Evolutionary conservation across 2,329 filamentous ascomycete genomes (phyloP).

Genomic region (Phyllosticta paracitricarpa): DNA sequence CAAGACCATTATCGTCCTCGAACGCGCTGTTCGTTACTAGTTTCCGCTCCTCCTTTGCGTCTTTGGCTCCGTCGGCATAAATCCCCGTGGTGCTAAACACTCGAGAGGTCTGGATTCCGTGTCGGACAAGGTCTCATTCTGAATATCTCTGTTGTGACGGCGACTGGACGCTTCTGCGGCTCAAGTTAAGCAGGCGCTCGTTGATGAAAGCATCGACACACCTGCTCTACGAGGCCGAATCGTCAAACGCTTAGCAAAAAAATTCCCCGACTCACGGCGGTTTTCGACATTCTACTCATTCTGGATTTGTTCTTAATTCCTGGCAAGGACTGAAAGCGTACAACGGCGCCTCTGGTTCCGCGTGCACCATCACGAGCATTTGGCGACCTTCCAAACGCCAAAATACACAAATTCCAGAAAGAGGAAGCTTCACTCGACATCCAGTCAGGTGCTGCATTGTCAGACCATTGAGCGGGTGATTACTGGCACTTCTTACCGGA

Average conservation of each 20-base stretch:
- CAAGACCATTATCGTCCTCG: constrained; percentile 30
- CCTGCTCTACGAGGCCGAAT: constrained; percentile 4
- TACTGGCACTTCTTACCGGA: constrained; percentile 31
- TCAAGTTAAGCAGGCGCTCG: constrained; percentile 4
- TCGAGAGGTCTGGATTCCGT: constrained; percentile 24
- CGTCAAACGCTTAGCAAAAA: constrained; percentile 5
- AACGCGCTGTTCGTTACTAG: constrained; percentile 21
- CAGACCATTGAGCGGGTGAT: constrained; percentile 25
- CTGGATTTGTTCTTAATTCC: constrained; percentile 3
- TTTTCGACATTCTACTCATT: constrained; percentile 3
- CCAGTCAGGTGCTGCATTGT: constrained; percentile 14
- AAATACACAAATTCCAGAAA: constrained; percentile 1
- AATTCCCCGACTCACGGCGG: background rate
- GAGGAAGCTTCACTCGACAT: background rate
- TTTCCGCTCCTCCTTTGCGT: constrained; percentile 4
- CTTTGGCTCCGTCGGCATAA: constrained; percentile 3
- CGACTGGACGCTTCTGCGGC: constrained; percentile 26
- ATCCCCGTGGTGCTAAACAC: constrained; percentile 2
- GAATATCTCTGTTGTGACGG: constrained; percentile 35
- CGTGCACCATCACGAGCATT: constrained; percentile 6
- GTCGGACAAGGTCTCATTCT: constrained; percentile 29
- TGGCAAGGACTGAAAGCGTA: constrained; percentile 11
- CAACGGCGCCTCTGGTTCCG: background rate
- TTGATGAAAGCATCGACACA: constrained; percentile 3
- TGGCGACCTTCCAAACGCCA: constrained; percentile 4